Evolutionary conservation across 2,329 filamentous ascomycete genomes (phyloP).

Genomic region (Hysterium pulicare): DNA sequence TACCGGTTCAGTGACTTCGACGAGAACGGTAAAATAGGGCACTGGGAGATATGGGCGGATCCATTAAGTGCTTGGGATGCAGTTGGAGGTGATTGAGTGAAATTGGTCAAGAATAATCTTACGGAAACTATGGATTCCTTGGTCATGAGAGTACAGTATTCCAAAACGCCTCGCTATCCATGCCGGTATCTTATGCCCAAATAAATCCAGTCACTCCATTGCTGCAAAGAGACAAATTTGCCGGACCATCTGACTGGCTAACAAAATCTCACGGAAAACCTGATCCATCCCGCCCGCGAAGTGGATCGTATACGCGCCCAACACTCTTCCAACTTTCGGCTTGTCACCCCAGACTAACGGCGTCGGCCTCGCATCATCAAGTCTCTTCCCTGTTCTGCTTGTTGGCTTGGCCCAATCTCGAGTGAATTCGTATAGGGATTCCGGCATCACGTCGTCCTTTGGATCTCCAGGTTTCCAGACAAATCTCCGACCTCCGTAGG

Average conservation of each 20-base stretch:
- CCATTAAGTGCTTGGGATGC: slow-evolving; percentile 43
- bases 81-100: slow-evolving; percentile 16
- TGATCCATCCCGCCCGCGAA: slow-evolving; percentile 37
- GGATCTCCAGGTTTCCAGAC: slow-evolving; percentile 45
- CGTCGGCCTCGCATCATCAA: slow-evolving; percentile 27
- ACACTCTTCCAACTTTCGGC: slow-evolving; percentile 34
- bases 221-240: slow-evolving; percentile 37
- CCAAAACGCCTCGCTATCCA: background rate
- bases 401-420: slow-evolving; percentile 34
- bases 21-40: slow-evolving; percentile 36
- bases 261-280: slow-evolving; percentile 33
- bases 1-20: slow-evolving; percentile 42
- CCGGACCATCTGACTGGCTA: slow-evolving; percentile 37
- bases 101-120: background rate
- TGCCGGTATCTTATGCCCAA: background rate
- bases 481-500: slow-evolving; percentile 34
- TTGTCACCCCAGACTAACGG: slow-evolving; percentile 37
- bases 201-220: slow-evolving; percentile 18
- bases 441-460: slow-evolving; percentile 45
- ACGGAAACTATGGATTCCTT: background rate
- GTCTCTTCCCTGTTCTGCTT: slow-evolving; percentile 33
- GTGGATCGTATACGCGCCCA: slow-evolving; percentile 34
- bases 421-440: slow-evolving; percentile 35
- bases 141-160: background rate
- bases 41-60: slow-evolving; percentile 47